A percentile compares a stretch with the other conserved stretches of the same genome.
phyloP scores from a whole-genome alignment of 805 yeast genomes.

The Monosporozyma aerobia region DNA sequence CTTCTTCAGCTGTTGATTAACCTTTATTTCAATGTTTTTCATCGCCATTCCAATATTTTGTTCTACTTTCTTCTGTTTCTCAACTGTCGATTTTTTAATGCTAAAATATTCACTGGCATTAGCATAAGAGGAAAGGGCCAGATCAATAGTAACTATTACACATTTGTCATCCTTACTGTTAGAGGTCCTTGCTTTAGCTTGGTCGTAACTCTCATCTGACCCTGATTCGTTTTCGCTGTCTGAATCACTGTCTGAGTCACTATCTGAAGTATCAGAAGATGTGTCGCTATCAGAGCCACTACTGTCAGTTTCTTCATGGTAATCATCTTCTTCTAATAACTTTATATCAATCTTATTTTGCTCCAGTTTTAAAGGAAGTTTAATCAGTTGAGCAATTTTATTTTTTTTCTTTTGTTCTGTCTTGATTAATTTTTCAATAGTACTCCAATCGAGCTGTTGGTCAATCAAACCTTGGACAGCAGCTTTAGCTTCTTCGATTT shows the following conservation, averaged over 20 bases:
- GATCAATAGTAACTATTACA: slow-evolving; percentile 54
- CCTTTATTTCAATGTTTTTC: slow-evolving; percentile 71
- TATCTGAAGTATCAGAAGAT: slow-evolving; percentile 7
- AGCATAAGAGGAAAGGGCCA: slow-evolving; percentile 71
- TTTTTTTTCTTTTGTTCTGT: slow-evolving; percentile 63
- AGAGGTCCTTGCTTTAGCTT: slow-evolving; percentile 6
- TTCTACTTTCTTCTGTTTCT: slow-evolving; percentile 73
- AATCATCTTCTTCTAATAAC: slow-evolving; percentile 37
- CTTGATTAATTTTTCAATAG: slow-evolving; percentile 66
- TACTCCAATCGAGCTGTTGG: slow-evolving; percentile 91
- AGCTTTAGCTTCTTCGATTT: slow-evolving; percentile 61
- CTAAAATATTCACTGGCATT: slow-evolving; percentile 79
- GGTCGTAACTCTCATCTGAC: slow-evolving; percentile 2
- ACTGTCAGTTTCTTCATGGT: slow-evolving; percentile 24
- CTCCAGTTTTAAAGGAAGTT: slow-evolving; percentile 58
- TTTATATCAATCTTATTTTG: slow-evolving; percentile 55
- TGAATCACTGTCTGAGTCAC: slow-evolving; percentile 12
- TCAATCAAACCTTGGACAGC: slow-evolving; percentile 60
- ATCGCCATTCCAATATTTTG: slow-evolving; percentile 69
- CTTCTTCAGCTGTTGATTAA: slow-evolving; percentile 60
- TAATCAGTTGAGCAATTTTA: slow-evolving; percentile 50
- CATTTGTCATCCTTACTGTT: slow-evolving; percentile 6
- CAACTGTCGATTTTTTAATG: slow-evolving; percentile 62
- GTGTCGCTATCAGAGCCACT: slow-evolving; percentile 15
- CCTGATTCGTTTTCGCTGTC: slow-evolving; percentile 10